Base-by-base conservation (phyloP, 345 rosid genomes). In the Salix exigua region DNA sequence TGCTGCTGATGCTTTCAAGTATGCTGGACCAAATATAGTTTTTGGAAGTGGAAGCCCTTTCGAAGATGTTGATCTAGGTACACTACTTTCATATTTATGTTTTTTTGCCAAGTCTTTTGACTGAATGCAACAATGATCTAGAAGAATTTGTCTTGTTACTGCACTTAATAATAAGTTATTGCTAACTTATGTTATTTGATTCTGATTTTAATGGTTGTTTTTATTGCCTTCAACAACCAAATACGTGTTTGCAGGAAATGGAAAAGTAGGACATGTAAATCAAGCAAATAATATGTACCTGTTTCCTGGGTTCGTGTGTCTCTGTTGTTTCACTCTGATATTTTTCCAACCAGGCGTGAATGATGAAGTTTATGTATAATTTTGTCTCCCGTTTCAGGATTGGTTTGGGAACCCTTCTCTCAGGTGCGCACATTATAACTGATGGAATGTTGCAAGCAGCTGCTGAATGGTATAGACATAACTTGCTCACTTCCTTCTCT, bases 41-140 rank as follows among this genome's bases (percentile, higher is more conserved):
- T 96, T 96, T 80, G 99, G 92, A 72, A 93, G 98, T 78, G 99
- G 99, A 89, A 96, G 99, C 85, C 99, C 99, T 78, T 93, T 96
- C n/a, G 85, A 87, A 68, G 86, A 92, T 81, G 85, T 96, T 79
- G 86, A 87, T 76, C 96, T 96, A 35, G 97, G 99, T 96, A 90
- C 30, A 71, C 70, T 35, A 17, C 46, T 25, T 66, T 66, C 61
- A 31, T 69, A n/a, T 44, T 66, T 44, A 17, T 75, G 68, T 71
- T 70, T 51, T 30, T 38, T 50, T 77, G 75, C 70, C 17, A 79
- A 61, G 42, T 64, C 23, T 68, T 77, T 58, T 48, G 44, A 71
- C 76, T 71, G 55, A 53, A 19, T 75, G 5, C 40, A 33, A 23
- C 51, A 30, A 48, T 58, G 28, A 23, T 58, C 63, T 33, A 31